Conservation (phyloP, 2,329 filamentous ascomycete species). For the Pseudogymnoascus sp. region DNA sequence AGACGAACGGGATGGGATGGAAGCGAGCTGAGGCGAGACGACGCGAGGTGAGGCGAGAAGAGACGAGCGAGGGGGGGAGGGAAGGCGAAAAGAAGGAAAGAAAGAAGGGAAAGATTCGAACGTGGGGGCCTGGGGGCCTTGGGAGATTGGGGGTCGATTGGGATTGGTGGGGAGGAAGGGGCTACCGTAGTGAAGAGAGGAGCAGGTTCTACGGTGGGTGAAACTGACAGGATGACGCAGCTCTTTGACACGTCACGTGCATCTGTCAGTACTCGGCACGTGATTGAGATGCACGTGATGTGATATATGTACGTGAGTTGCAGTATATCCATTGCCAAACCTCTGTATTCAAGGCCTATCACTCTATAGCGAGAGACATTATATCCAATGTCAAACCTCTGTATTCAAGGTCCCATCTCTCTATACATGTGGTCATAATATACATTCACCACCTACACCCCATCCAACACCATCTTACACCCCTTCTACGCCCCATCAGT, state of each 20-base stretch:
- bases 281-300: background rate
- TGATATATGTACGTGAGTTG: background rate
- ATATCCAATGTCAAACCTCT: background rate
- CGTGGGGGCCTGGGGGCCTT: background rate
- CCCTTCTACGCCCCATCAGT: conserved; percentile 21
- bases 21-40: conserved; percentile 3
- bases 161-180: background rate
- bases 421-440: background rate
- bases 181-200: background rate
- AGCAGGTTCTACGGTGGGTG: background rate
- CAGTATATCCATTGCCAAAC: background rate
- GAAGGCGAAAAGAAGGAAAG: conserved; percentile 1
- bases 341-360: no score
- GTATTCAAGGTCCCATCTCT: background rate
- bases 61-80: background rate
- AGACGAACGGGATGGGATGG: conserved; percentile 1
- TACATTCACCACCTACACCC: background rate
- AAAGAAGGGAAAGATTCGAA: background rate
- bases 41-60: background rate
- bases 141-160: background rate
- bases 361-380: no score
- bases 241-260: background rate
- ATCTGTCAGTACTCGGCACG: no score
- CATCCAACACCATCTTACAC: background rate
- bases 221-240: background rate